These are phyloP conservation scores for Lactifluus rugatus DNA, from an alignment of 768 basidiomycete species.

Conservation along the genomic window DNA sequence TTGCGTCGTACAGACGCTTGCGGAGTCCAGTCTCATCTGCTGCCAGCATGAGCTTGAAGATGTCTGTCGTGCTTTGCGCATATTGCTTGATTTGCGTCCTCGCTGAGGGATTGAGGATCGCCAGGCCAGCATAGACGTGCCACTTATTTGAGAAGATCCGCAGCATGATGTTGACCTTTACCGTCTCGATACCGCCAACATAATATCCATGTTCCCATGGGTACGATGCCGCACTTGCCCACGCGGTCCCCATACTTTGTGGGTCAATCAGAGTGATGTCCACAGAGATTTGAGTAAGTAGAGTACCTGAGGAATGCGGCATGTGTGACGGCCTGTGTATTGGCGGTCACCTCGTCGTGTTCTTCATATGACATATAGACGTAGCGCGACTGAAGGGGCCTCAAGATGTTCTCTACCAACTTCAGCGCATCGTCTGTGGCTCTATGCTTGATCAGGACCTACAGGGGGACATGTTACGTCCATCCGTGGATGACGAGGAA, in stretches of 20 bases:
- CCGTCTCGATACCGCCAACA: constrained; percentile 94
- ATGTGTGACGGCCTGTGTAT: constrained; percentile 97
- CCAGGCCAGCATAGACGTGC: constrained; percentile 99
- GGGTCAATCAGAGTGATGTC: not conserved
- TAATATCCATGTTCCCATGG: constrained; percentile 96
- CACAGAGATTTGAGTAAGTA: not conserved
- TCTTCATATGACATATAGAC: constrained; percentile 95
- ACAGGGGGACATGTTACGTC: not conserved
- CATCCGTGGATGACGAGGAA: not conserved
- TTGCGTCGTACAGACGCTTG: constrained; percentile 61
- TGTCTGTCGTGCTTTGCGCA: constrained; percentile 71
- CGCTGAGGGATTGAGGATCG: constrained; percentile 91
- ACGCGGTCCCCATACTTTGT: constrained; percentile 93
- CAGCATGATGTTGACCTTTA: constrained; percentile 93
- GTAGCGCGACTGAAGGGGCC: constrained; percentile 70
- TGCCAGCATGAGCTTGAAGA: constrained; percentile 92
- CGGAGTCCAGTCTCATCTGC: constrained; percentile 47
- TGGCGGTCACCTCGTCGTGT: constrained; percentile 93
- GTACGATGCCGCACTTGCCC: constrained; percentile 66
- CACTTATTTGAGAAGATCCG: constrained; percentile 96
- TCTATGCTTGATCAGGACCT: constrained; percentile 88
- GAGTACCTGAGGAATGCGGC: constrained; percentile 88
- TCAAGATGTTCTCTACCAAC: constrained; percentile 75
- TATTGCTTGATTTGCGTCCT: constrained; percentile 85
- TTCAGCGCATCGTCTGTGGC: constrained; percentile 61